phyloP scores from a whole-genome alignment of 177 flowering plant genomes.

The Tripterygium wilfordii region DNA sequence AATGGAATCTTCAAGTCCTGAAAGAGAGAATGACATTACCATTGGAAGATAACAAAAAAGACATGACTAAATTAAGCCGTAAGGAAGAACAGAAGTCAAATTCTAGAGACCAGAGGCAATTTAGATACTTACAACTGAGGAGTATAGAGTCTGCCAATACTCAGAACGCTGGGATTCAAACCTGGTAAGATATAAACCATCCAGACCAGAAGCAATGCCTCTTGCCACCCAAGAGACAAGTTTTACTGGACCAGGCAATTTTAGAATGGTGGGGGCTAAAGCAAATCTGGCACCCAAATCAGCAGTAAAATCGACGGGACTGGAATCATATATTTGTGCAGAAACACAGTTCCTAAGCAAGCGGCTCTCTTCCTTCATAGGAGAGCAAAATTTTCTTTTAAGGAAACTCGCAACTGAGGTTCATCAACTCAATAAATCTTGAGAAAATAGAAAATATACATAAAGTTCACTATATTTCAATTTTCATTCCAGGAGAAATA shows the following conservation, averaged over 20 bases:
- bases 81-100: neutral
- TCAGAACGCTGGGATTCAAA: conserved; percentile 81
- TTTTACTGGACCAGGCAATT: conserved; percentile 58
- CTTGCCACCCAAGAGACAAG: conserved; percentile 65
- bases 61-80: neutral
- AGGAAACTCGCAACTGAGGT: too few species aligned
- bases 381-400: too few species aligned
- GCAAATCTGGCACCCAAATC: conserved; percentile 61
- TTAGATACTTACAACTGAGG: conserved; percentile 70
- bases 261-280: conserved; percentile 60
- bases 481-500: too few species aligned
- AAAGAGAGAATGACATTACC: too few species aligned
- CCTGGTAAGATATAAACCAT: conserved; percentile 62
- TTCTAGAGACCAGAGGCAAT: neutral
- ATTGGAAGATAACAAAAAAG: too few species aligned
- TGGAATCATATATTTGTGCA: conserved; percentile 85
- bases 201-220: conserved; percentile 66
- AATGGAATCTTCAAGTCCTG: conserved; percentile 79
- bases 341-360: conserved; percentile 66
- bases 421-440: too few species aligned
- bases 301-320: conserved; percentile 85
- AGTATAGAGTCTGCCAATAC: conserved; percentile 82
- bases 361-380: conserved; percentile 55
- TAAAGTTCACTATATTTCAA: too few species aligned
- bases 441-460: too few species aligned